Base-by-base conservation (phyloP, 257 asterid species). In the Prunella vulgaris region DNA sequence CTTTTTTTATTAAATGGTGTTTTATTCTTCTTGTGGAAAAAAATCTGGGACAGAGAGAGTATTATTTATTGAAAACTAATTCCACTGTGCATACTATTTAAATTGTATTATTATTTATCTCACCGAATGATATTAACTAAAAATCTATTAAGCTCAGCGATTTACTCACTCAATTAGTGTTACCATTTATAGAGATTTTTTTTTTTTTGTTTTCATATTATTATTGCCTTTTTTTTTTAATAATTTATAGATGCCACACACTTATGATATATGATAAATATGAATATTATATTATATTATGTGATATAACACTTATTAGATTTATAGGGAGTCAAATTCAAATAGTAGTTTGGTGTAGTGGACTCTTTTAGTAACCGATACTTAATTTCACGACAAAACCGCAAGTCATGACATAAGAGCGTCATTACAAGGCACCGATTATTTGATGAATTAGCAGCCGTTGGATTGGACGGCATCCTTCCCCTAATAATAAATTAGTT, bases 341-440 rank as follows among this genome's bases (percentile, higher is more conserved):
- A 46, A n/a, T 46, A 15, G 53, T 46, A 46, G n/a, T n/a, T 46
- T 15, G 53, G 21, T 46, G 53, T 21, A 15, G 53, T 46, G 1
- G 53, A 46, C 53, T 46, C 53, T 15, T 46, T 15, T 15, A 46
- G 21, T 1, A 46, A 46, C 0, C 53, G 53, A 46, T 42, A 44
- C 10, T 46, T 57, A 46, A 57, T 44, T 28, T 69, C 18, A 18
- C 32, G 66, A 28, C 8, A 48, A 20, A 44, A 17, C n/a, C 46
- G 12, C 5, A 37, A 37, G 68, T 54, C 44, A 32, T 32, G 37
- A 69, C 8, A 60, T 18, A 15, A 56, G 40, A 56, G 58, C 64
- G 59, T 65, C 60, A 54, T 49, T 69, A 76, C 70, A 71, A 51
- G 74, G 57, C 42, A 71, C 20, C 56, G 18, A 32, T 28, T 71